phyloP scores from a whole-genome alignment of 2,329 filamentous ascomycete species.

The Ilyonectria robusta region DNA sequence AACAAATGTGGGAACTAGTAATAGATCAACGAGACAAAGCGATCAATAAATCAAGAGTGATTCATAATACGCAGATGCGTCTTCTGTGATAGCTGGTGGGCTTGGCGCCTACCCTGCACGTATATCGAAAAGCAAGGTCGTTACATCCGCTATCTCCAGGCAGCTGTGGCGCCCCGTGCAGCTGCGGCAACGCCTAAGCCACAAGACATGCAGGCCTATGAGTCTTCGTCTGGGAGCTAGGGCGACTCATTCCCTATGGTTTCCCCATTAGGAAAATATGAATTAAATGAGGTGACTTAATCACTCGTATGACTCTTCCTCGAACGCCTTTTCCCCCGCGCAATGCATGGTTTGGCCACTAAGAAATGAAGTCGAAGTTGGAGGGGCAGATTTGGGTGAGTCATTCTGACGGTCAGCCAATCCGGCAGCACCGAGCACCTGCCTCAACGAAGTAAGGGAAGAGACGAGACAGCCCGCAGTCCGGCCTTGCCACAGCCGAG shows the following conservation, averaged over 20 bases:
- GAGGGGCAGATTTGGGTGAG: conserved; percentile 14
- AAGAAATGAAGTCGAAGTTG: conserved; percentile 8
- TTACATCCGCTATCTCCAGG: not conserved
- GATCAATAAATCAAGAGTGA: not conserved
- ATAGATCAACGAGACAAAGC: too few species aligned
- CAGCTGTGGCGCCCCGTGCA: not conserved
- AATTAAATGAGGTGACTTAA: conserved; percentile 12
- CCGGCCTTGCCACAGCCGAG: conserved; percentile 21
- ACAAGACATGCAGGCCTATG: not conserved
- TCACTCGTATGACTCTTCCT: conserved; percentile 27
- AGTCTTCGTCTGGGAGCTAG: conserved; percentile 11
- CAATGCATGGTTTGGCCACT: conserved; percentile 22
- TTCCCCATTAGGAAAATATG: not conserved
- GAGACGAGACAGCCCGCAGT: conserved; percentile 2
- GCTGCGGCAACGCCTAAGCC: not conserved
- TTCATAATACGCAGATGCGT: not conserved
- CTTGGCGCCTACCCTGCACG: not conserved
- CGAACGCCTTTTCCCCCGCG: conserved; percentile 1
- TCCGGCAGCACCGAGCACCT: conserved; percentile 8
- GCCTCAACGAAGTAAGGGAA: not conserved
- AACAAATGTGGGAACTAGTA: too few species aligned
- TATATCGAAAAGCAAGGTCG: not conserved
- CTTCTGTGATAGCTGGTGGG: not conserved
- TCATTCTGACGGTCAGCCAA: conserved; percentile 28
- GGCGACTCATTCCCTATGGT: not conserved